These are phyloP conservation scores for Amanita muscaria DNA, from an alignment of 768 basidiomycete species.

Conservation along the genomic window DNA sequence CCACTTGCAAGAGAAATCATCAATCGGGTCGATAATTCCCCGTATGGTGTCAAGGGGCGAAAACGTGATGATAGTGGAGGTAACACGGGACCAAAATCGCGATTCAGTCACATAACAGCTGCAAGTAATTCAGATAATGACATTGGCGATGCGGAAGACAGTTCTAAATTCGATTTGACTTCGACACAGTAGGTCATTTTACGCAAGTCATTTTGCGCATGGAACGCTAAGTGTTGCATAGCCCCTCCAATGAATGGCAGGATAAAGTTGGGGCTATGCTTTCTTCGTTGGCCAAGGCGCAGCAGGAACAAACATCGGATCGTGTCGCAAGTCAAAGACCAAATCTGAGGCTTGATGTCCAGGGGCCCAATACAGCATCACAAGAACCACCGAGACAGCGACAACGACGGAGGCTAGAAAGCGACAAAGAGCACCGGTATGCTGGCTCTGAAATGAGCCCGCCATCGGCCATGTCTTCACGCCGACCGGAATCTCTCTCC, in stretches of 20 bases:
- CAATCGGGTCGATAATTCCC: slow-evolving; percentile 69
- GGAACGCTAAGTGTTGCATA: slow-evolving; percentile 19
- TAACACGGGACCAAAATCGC: slow-evolving; percentile 5
- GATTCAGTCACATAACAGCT: slow-evolving; percentile 13
- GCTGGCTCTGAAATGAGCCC: slow-evolving; percentile 14
- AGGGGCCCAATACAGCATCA: slow-evolving; percentile 7
- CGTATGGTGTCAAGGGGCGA: slow-evolving; percentile 70
- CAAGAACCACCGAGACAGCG: slow-evolving; percentile 26
- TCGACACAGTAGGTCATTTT: slow-evolving; percentile 50
- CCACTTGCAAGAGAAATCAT: slow-evolving; percentile 74
- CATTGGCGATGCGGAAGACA: slow-evolving; percentile 14
- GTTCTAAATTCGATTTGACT: slow-evolving; percentile 32
- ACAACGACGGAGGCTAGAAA: slow-evolving; percentile 41
- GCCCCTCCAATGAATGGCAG: slow-evolving; percentile 82
- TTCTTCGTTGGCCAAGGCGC: slow-evolving; percentile 11
- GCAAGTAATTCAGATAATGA: slow-evolving; percentile 1
- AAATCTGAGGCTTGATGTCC: slow-evolving; percentile 13
- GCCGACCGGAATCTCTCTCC: slow-evolving; percentile 10
- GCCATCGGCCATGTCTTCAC: slow-evolving; percentile 17
- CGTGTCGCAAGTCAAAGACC: neutral
- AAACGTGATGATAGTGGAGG: slow-evolving; percentile 29
- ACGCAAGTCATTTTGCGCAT: neutral
- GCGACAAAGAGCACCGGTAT: slow-evolving; percentile 21
- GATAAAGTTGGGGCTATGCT: slow-evolving; percentile 48
- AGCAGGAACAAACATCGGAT: slow-evolving; percentile 4